Evolutionary conservation across 2,329 filamentous ascomycete species (phyloP), one percentile per base, ranked within the genome.

Genomic region (Macrophomina phaseolina): DNA sequence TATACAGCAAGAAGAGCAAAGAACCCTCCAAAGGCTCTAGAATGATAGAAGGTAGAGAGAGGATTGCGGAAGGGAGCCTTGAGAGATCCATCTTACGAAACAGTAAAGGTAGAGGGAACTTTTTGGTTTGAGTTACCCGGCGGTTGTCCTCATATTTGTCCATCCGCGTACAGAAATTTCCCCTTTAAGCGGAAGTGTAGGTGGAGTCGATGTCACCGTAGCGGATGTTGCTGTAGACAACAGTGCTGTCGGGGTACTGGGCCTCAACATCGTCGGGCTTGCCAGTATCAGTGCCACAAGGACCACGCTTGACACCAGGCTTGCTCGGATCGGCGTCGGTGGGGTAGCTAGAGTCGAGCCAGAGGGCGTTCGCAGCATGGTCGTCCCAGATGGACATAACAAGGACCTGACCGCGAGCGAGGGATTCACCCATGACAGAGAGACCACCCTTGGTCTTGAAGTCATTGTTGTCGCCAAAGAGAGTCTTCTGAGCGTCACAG

Each of bases 271-370:
- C 74, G 49, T 72, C 73, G 14, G 78, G 78, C 69, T 72, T 73
- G 49, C 78, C 78, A 52, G 74, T 77, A 69, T 72, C 70, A n/a
- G 70, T 78, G 3, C 72, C 28, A 73, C 78, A 80, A 60, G 76
- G 76, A 68, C 78, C 78, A 70, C 78, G 76, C 49, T 68, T 75
- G 36, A 74, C 66, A 73, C 78, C 78, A 16, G 74, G 76, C 67
- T 72, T 74, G 53, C 34, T 66, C 16, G 76, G 66, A 70, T 75
- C 73, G 38, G 70, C 72, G 63, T 76, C 73, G 68, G 81, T 80
- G 58, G 89, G 89, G 81, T 86, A 90, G 75, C 81, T 85, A 68
- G 85, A 86, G 81, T 92, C 90, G 72, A 93, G 85, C 90, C 90
- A 92, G 73, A 90, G 85, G 89, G 92, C 92, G 80, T 89, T 84